Conservation (phyloP, 371 early-diverging fungal genomes). For the Phascolomyces articulosus region DNA sequence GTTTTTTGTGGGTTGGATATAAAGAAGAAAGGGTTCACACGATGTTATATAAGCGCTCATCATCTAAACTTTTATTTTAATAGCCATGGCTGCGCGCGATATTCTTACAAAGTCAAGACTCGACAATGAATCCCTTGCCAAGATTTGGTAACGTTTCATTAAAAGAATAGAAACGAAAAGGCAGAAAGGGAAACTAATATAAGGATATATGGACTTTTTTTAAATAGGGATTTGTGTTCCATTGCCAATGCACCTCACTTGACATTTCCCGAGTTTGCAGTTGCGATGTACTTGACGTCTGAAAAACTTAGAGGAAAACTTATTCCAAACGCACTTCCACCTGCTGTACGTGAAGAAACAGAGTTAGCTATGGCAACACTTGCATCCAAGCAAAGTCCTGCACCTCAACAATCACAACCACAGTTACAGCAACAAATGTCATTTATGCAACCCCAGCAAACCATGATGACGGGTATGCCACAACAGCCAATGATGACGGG, state of each 20-base stretch:
- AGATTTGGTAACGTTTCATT: constrained; percentile 41
- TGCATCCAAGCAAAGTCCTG: constrained; percentile 36
- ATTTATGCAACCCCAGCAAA: constrained; percentile 18
- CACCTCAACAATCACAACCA: constrained; percentile 19
- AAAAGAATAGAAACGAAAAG: neutral
- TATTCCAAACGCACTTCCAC: constrained; percentile 42
- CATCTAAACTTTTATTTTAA: neutral
- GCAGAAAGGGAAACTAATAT: neutral
- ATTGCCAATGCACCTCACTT: constrained; percentile 44
- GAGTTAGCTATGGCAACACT: constrained; percentile 55
- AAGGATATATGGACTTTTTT: neutral
- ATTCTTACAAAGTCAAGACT: constrained; percentile 43
- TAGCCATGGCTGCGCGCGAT: constrained; percentile 46
- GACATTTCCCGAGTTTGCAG: constrained; percentile 63
- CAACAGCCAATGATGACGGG: constrained; percentile 5
- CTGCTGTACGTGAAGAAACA: constrained; percentile 45
- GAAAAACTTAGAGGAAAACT: constrained; percentile 46
- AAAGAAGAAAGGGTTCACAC: neutral
- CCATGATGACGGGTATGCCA: neutral
- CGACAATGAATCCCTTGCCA: constrained; percentile 51
- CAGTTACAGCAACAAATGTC: constrained; percentile 18
- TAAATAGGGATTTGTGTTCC: constrained; percentile 48
- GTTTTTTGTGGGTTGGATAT: neutral
- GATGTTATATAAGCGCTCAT: neutral
- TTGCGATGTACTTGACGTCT: constrained; percentile 61